Conservation (phyloP, 257 asterid species). For the Agastache rugosa region DNA sequence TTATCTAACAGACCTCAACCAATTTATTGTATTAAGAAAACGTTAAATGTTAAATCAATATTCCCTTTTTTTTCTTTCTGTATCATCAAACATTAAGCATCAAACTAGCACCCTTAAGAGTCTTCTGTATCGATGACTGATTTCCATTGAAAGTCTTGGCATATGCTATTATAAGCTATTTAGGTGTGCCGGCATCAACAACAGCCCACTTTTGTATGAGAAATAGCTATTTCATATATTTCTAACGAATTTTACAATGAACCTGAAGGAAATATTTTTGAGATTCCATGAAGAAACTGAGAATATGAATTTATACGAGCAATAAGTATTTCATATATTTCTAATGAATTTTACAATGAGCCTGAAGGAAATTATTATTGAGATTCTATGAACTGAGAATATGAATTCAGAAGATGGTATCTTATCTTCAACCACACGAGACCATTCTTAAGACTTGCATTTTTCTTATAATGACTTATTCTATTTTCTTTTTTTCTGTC, state of each 20-base stretch:
- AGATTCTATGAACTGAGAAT: conserved; percentile 15
- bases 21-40: conserved; percentile 15
- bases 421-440: conserved; percentile 5
- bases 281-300: conserved; percentile 17
- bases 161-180: background rate
- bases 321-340: background rate
- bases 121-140: background rate
- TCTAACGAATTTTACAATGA: conserved; percentile 18
- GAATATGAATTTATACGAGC: background rate
- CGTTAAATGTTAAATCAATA: conserved; percentile 14
- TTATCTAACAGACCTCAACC: conserved; percentile 10
- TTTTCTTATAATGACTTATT: conserved; percentile 1
- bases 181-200: conserved; percentile 19
- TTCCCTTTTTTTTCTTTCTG: background rate
- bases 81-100: background rate
- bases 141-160: background rate
- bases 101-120: background rate
- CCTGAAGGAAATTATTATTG: background rate
- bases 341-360: conserved; percentile 22
- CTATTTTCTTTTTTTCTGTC: background rate
- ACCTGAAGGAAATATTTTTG: background rate
- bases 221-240: background rate
- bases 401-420: conserved; percentile 6
- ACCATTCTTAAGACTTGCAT: background rate
- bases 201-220: background rate